These are phyloP conservation scores for Ophiobolus disseminans DNA, from an alignment of 2,329 filamentous ascomycete genomes.

Conservation along the genomic window DNA sequence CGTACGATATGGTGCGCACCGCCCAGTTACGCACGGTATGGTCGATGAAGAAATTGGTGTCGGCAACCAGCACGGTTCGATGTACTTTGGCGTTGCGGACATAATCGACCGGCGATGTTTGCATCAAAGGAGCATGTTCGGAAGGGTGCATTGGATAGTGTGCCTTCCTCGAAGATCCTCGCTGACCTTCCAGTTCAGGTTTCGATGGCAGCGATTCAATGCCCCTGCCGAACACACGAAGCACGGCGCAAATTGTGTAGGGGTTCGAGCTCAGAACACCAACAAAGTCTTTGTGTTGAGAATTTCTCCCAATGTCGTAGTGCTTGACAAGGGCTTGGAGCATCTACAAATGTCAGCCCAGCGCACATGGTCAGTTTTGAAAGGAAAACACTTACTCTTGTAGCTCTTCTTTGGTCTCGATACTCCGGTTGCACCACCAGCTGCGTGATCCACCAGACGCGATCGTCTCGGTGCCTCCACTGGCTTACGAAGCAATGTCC, in stretches of 20 bases:
- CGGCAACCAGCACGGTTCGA: background rate
- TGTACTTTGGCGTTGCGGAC: slow-evolving; percentile 1
- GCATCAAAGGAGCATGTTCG: slow-evolving; percentile 2
- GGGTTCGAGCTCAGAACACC: slow-evolving; percentile 8
- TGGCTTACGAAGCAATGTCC: slow-evolving; percentile 17
- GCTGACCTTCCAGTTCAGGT: slow-evolving; percentile 3
- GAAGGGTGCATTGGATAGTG: slow-evolving; percentile 4
- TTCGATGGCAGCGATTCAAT: slow-evolving; percentile 15
- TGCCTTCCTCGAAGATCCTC: too few relatives aligned
- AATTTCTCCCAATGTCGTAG: slow-evolving; percentile 10
- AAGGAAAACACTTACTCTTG: slow-evolving; percentile 6
- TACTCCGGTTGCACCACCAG: slow-evolving; percentile 11
- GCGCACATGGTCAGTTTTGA: too few relatives aligned
- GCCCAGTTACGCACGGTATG: background rate
- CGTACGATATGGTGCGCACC: background rate
- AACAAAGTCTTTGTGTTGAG: slow-evolving; percentile 2
- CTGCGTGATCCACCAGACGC: slow-evolving; percentile 19
- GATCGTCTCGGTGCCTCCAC: slow-evolving; percentile 8
- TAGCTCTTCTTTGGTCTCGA: slow-evolving; percentile 17
- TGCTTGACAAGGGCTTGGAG: slow-evolving; percentile 9
- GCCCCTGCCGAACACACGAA: slow-evolving; percentile 16
- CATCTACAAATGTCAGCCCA: slow-evolving; percentile 11
- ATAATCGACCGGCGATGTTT: slow-evolving; percentile 5
- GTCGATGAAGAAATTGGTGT: slow-evolving; percentile 12
- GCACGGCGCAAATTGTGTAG: slow-evolving; percentile 8